phyloP scores from a whole-genome alignment of 768 basidiomycete genomes.

The Mycena galopus region DNA sequence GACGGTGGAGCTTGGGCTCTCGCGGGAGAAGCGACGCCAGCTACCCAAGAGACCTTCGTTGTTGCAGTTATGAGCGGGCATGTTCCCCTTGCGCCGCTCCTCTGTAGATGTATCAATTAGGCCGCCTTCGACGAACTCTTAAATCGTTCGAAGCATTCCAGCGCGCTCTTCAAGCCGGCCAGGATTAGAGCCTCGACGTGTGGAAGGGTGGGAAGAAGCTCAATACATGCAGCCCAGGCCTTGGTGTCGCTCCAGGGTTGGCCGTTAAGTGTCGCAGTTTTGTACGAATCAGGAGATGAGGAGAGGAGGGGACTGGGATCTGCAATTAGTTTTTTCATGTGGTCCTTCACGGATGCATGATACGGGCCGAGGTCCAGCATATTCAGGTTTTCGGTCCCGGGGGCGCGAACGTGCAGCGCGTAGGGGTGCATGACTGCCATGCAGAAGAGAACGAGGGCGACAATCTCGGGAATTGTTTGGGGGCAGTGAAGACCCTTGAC shows the following conservation, averaged over 20 bases:
- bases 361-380: conserved; percentile 33
- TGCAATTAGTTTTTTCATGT: neutral
- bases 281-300: neutral
- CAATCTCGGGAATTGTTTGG: conserved; percentile 32
- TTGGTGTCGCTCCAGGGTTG: neutral
- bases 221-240: neutral
- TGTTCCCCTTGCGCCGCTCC: neutral
- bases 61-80: neutral
- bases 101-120: neutral
- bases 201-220: neutral
- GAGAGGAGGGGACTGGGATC: neutral
- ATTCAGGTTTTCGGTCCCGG: conserved; percentile 16
- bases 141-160: neutral
- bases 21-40: neutral
- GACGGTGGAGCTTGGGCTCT: conserved; percentile 1
- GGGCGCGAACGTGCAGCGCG: conserved; percentile 15
- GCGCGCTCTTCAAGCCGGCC: neutral
- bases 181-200: neutral
- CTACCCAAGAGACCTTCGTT: neutral
- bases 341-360: conserved; percentile 12
- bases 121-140: neutral
- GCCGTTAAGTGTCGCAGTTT: neutral
- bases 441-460: conserved; percentile 24
- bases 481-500: conserved; percentile 33
- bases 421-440: conserved; percentile 33